phyloP scores from a whole-genome alignment of 768 basidiomycete genomes.

The Tulasnella sp. region DNA sequence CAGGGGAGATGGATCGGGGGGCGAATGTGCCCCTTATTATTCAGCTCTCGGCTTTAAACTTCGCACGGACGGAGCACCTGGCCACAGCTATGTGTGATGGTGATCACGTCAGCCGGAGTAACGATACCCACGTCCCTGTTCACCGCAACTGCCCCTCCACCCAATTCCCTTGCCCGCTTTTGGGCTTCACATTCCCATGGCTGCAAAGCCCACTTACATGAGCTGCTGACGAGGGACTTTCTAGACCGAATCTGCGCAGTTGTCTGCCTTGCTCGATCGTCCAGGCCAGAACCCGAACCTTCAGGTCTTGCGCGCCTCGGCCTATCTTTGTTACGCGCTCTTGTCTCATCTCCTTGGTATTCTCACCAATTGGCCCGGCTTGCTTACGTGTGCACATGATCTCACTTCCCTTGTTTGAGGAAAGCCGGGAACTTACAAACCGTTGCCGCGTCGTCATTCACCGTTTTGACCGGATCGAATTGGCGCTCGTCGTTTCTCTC shows the following conservation, averaged over 20 bases:
- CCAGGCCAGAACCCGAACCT: not conserved
- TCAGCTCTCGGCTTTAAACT: conserved; percentile 4
- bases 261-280: not conserved
- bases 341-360: conserved; percentile 1
- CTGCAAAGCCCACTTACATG: not conserved
- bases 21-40: conserved; percentile 2
- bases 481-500: not conserved
- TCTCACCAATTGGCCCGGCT: not conserved
- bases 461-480: not conserved
- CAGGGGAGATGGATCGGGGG: not conserved
- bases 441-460: not conserved
- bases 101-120: not conserved
- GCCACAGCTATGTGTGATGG: not conserved
- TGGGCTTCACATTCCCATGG: not conserved
- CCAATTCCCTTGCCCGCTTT: not conserved
- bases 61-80: conserved; percentile 3
- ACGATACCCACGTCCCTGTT: not conserved
- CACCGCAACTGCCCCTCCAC: not conserved
- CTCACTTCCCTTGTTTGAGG: not conserved
- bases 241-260: not conserved
- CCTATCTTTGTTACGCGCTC: not conserved
- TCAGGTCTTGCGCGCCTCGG: not conserved
- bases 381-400: not conserved
- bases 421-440: not conserved
- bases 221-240: not conserved